phyloP scores from a whole-genome alignment of 139 green algal species.

The Haematococcus sp. region DNA sequence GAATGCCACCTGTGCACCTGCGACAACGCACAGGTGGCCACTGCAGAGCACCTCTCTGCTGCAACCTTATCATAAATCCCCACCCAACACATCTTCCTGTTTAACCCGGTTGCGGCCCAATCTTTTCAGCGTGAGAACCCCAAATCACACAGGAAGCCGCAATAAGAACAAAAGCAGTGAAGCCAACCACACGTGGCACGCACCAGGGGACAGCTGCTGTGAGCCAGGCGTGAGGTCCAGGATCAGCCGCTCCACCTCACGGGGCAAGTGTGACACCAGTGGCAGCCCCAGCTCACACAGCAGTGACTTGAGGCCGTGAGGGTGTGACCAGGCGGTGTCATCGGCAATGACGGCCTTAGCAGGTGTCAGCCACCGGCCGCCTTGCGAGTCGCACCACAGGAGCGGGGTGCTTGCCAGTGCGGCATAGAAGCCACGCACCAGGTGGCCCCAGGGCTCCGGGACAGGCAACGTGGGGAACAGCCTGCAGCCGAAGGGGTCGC shows the following conservation, averaged over 20 bases:
- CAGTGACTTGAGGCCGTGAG: slow-evolving; percentile 17
- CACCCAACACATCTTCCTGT: too few species aligned
- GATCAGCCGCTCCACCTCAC: slow-evolving; percentile 2
- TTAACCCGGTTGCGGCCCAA: too few species aligned
- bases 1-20: too few species aligned
- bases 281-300: slow-evolving; percentile 35
- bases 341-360: slow-evolving; percentile 30
- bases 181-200: too few species aligned
- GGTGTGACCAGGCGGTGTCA: slow-evolving; percentile 11
- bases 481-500: slow-evolving; percentile 8
- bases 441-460: slow-evolving; percentile 25
- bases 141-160: too few species aligned
- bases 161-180: too few species aligned
- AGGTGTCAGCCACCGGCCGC: slow-evolving; percentile 30
- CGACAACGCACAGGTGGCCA: too few species aligned
- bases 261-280: slow-evolving; percentile 26
- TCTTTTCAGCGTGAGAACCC: too few species aligned
- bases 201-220: not conserved
- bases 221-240: slow-evolving; percentile 13
- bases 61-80: too few species aligned
- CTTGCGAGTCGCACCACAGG: slow-evolving; percentile 27
- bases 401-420: slow-evolving; percentile 10
- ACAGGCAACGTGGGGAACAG: slow-evolving; percentile 23
- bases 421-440: slow-evolving; percentile 30
- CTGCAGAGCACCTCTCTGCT: too few species aligned